Percentiles rank a stretch among this genome's conserved stretches.
These are phyloP conservation scores for Tephrocybe sp. DNA, from an alignment of 768 basidiomycete genomes.

Conservation along the genomic window DNA sequence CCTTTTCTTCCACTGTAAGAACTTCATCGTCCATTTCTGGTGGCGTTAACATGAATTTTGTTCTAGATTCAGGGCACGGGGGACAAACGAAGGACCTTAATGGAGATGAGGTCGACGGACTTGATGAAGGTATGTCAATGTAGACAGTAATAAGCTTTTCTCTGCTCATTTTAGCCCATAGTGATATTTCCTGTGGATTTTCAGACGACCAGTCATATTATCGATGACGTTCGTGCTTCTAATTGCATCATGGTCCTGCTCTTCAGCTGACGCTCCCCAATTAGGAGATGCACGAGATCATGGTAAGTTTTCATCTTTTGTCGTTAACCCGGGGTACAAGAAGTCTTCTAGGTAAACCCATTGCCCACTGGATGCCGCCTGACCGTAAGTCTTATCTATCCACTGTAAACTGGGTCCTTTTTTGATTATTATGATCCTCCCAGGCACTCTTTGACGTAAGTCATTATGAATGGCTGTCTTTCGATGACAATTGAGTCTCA, in stretches of 20 bases:
- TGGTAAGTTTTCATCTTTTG: slow-evolving; percentile 28
- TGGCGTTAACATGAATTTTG: background rate
- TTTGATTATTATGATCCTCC: background rate
- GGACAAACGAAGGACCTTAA: slow-evolving; percentile 79
- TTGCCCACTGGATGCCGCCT: slow-evolving; percentile 49
- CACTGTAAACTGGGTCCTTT: background rate
- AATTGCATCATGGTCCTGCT: background rate
- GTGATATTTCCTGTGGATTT: slow-evolving; percentile 91
- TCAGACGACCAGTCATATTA: slow-evolving; percentile 69
- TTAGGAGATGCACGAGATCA: slow-evolving; percentile 47
- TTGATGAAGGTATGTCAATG: slow-evolving; percentile 59
- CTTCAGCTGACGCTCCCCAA: background rate
- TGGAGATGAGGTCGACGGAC: slow-evolving; percentile 79
- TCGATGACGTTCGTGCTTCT: slow-evolving; percentile 51
- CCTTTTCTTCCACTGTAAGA: slow-evolving; percentile 72
- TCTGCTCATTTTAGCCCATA: slow-evolving; percentile 19
- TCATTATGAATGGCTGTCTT: background rate
- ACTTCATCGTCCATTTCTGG: background rate
- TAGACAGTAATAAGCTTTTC: too few relatives aligned
- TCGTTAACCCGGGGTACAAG: background rate
- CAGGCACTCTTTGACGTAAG: slow-evolving; percentile 53
- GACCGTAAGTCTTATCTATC: slow-evolving; percentile 35
- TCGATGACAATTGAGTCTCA: background rate
- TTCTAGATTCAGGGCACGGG: slow-evolving; percentile 88
- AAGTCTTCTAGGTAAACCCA: slow-evolving; percentile 33